Conservation (phyloP, 176 grass and related monocot genomes). For the Zea luxurians region DNA sequence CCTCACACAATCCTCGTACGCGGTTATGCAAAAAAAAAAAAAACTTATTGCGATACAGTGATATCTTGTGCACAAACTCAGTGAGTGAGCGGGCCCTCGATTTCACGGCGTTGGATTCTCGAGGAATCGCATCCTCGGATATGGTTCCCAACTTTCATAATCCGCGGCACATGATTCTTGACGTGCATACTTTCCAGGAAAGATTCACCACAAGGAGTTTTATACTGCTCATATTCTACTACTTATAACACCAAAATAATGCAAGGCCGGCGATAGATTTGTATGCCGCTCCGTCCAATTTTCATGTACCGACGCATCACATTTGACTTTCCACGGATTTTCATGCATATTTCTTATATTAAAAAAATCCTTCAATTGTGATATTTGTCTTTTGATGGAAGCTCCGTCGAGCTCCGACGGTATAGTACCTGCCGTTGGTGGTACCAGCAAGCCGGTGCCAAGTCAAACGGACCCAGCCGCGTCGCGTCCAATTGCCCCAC, state of each 20-base stretch:
- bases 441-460: constrained; percentile 21
- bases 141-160: constrained; percentile 43
- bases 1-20: too few relatives aligned
- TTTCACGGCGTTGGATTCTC: constrained; percentile 29
- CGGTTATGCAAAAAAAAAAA: constrained; percentile 26
- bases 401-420: too few relatives aligned
- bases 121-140: constrained; percentile 50
- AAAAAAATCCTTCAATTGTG: too few relatives aligned
- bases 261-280: neutral
- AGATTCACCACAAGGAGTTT: constrained; percentile 16
- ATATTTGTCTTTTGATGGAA: constrained; percentile 2
- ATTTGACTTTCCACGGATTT: too few relatives aligned
- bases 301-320: too few relatives aligned
- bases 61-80: neutral
- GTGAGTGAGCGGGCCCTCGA: neutral
- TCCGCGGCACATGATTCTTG: constrained; percentile 36
- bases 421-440: too few relatives aligned
- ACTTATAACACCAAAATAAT: neutral
- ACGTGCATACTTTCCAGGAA: constrained; percentile 25
- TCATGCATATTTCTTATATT: too few relatives aligned
- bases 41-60: constrained; percentile 36
- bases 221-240: neutral
- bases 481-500: neutral
- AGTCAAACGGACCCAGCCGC: neutral
- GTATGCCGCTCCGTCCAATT: too few relatives aligned